Evolutionary conservation across 108 stramenopile species (phyloP), one percentile per base, ranked within the genome.

Genomic region (Pseudonitzschia multistriata): DNA sequence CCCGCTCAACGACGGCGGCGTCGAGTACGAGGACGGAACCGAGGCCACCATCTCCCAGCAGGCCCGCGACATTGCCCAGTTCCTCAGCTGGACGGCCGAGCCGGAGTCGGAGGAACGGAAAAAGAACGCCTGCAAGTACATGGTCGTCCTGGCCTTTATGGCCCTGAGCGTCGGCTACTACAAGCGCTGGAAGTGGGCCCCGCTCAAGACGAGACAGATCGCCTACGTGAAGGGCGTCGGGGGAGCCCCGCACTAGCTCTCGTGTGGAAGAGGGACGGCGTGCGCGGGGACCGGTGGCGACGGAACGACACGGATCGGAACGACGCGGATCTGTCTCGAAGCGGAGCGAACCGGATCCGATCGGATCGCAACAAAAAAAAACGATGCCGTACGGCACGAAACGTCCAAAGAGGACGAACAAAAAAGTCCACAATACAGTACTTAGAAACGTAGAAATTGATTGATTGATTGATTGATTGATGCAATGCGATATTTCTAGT

Each of bases 21-120:
- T 98, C 21, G 97, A 98, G 77, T 98, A 97, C 74, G 94, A 93
- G 52, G 99, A 98, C 73, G 98, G 99, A 30, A 98, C 98, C n/a
- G 83, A 82, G 5, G 96, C 99, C 39, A 98, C 97, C 37, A 92
- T 93, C 45, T 90, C 96, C 35, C 98, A 98, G 85, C 90, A 94
- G 78, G 92, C 95, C 7, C 87, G 80, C 67, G 94, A 96, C 72
- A 86, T 96, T 56, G 87, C 81, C 37, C 84, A 92, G 67, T 96
- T 96, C 70, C 71, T 96, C 49, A 82, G 89, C 77, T 96, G 90
- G 90, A 78, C 85, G 63, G 92, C 98, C 56, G 99, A 99, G 77
- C 99, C 98, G n/a, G 97, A 99, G 82, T 91, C 90, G 45, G 97
- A 99, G 67, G 81, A 92, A 30, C 90, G 99, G 67, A 99, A 99